Evolutionary conservation across 2,329 filamentous ascomycete species (phyloP).

Genomic region (Thelonectria discophora): DNA sequence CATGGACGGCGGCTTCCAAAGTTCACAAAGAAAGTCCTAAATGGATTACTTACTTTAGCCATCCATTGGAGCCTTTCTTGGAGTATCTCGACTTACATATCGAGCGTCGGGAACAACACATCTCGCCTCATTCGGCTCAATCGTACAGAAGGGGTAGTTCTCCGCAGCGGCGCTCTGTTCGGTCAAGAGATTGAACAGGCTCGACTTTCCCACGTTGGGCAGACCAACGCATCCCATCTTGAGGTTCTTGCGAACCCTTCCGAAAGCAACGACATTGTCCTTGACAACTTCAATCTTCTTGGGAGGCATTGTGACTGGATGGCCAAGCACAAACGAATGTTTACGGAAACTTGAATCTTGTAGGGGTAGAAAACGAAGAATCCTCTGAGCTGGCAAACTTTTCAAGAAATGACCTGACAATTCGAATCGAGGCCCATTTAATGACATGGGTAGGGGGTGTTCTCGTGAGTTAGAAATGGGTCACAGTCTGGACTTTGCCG

Average conservation of each 20-base stretch:
- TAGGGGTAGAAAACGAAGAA: slow-evolving; percentile 23
- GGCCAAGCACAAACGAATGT: slow-evolving; percentile 11
- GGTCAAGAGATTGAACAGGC: slow-evolving; percentile 56
- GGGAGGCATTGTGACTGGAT: slow-evolving; percentile 48
- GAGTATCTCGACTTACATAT: slow-evolving; percentile 49
- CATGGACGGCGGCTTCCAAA: slow-evolving; percentile 57
- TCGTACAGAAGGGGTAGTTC: slow-evolving; percentile 58
- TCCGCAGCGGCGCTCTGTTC: slow-evolving; percentile 56
- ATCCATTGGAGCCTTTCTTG: not conserved
- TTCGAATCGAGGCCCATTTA: slow-evolving; percentile 35
- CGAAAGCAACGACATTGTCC: slow-evolving; percentile 57
- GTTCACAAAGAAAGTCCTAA: slow-evolving; percentile 55
- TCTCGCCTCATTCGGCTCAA: slow-evolving; percentile 57
- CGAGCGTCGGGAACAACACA: slow-evolving; percentile 55
- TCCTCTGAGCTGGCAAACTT: slow-evolving; percentile 35
- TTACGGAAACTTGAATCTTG: slow-evolving; percentile 13
- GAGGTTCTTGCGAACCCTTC: slow-evolving; percentile 54
- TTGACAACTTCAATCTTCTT: slow-evolving; percentile 52
- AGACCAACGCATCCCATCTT: slow-evolving; percentile 59
- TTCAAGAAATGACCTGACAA: slow-evolving; percentile 41
- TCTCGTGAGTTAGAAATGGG: not conserved
- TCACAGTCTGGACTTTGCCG: not conserved
- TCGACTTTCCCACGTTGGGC: slow-evolving; percentile 57
- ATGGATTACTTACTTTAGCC: slow-evolving; percentile 19
- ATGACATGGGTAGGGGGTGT: slow-evolving; percentile 31